Evolutionary conservation across 208 protist genomes (phyloP), one percentile per base, ranked within the genome.

Genomic region (Naegleria gruberi): DNA sequence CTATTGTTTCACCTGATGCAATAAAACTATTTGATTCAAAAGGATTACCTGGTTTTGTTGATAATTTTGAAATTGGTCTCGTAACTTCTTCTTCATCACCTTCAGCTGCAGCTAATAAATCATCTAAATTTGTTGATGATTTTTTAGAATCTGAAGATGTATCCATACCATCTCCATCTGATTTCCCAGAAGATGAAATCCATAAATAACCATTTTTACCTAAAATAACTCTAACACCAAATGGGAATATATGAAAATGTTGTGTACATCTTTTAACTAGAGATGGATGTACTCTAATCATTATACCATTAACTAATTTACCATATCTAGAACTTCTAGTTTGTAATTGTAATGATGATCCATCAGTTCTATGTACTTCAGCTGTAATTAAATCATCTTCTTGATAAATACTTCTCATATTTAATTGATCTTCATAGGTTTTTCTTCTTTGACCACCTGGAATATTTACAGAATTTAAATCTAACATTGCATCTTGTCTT

Each of bases 401-500:
- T 42, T 96, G 95, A 95, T 98, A 99, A 45, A 99, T 94, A 43
- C 94, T 92, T 12, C 97, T 94, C 98, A 99, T 99, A 26, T 96
- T 94, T 1, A 99, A 92, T 92, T 98, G 96, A 94, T 99, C 97
- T 40, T 94, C 94, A 41, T 94, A 91, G 0, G 96, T 98, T 45
- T 96, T 94, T 34, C 98, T 94, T 34, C 98, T 94, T 65, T 98
- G 98, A 41, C 98, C 98, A 23, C 98, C 98, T 0, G 98, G 98
- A 82, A 99, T 94, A 47, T 98, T 99, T 23, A 99, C 98, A 51
- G 98, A 98, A 5, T 96, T 98, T 2, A 99, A 94, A 17, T 98
- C 92, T 92, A 99, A 96, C 7, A 98, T 92, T 0, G 95, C 97
- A 7, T 97, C 94, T 90, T 99, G 96, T 40, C 94, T 92, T 12